A percentile compares a stretch with the other conserved stretches of the same genome.
phyloP scores from a whole-genome alignment of 164 flowering plant genomes.

The Umbellularia californica region DNA sequence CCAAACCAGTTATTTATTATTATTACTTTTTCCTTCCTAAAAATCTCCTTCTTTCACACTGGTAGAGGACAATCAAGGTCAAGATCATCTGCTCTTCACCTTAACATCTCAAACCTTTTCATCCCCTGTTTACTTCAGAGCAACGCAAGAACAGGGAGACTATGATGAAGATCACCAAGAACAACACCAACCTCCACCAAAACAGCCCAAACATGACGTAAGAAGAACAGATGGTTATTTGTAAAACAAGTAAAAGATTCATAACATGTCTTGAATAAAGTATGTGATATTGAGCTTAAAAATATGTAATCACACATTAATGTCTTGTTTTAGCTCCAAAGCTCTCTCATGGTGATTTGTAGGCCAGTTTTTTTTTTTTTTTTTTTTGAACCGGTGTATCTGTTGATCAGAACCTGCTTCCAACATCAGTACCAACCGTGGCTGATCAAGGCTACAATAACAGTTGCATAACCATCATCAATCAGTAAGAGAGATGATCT shows the following conservation, averaged over 20 bases:
- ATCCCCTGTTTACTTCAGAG: slow-evolving; percentile 25
- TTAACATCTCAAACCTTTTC: slow-evolving; percentile 25
- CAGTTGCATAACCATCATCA: slow-evolving; percentile 4
- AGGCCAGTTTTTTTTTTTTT: slow-evolving; percentile 16
- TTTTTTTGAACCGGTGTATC: too few species aligned
- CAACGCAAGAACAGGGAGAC: slow-evolving; percentile 23
- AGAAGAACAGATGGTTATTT: background rate
- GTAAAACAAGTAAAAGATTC: too few species aligned
- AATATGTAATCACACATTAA: background rate
- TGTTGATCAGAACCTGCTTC: too few species aligned
- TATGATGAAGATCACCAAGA: background rate
- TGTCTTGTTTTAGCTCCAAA: too few species aligned
- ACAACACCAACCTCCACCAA: slow-evolving; percentile 1
- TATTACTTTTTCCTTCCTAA: too few species aligned
- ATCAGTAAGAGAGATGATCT: slow-evolving; percentile 26
- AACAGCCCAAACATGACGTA: slow-evolving; percentile 22
- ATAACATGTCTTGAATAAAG: background rate
- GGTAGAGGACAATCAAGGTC: slow-evolving; percentile 28
- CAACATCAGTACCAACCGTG: background rate
- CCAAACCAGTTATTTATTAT: too few species aligned
- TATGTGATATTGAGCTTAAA: too few species aligned
- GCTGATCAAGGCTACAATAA: slow-evolving; percentile 7
- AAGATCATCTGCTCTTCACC: slow-evolving; percentile 13
- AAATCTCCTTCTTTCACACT: slow-evolving; percentile 10
- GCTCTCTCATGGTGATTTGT: background rate